Evolutionary conservation across 1,284 basidiomycete species (phyloP).

Genomic region (Trichosporon coremiiforme): DNA sequence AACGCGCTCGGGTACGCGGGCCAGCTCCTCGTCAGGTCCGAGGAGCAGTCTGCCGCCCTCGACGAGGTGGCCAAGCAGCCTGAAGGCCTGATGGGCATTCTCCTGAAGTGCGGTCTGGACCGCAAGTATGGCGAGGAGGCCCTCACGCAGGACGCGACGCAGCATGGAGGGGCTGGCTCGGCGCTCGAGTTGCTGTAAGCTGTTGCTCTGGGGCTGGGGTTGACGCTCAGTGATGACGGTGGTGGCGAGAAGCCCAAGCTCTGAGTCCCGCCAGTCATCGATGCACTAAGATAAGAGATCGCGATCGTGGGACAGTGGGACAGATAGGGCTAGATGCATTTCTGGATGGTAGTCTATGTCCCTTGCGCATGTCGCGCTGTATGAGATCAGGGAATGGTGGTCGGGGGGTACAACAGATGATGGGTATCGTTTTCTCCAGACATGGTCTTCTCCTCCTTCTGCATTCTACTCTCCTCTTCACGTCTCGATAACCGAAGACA

Average conservation of each 20-base stretch:
- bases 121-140: slow-evolving; percentile 51
- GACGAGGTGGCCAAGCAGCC: slow-evolving; percentile 45
- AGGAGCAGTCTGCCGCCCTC: slow-evolving; percentile 69
- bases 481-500: too few relatives aligned
- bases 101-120: slow-evolving; percentile 49
- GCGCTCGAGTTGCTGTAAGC: slow-evolving; percentile 16
- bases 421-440: too few relatives aligned
- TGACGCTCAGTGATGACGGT: not conserved
- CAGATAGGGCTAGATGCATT: too few relatives aligned
- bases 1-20: slow-evolving; percentile 87
- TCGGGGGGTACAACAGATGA: too few relatives aligned
- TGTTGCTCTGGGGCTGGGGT: not conserved
- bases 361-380: too few relatives aligned
- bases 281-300: too few relatives aligned
- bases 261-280: not conserved
- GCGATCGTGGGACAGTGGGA: too few relatives aligned
- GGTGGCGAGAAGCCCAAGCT: not conserved
- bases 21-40: slow-evolving; percentile 77
- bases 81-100: slow-evolving; percentile 44
- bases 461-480: too few relatives aligned
- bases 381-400: too few relatives aligned
- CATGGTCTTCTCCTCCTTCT: too few relatives aligned
- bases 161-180: slow-evolving; percentile 31
- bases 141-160: slow-evolving; percentile 38
- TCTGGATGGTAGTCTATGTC: too few relatives aligned